Evolutionary conservation across 177 flowering plant genomes (phyloP), one percentile per base, ranked within the genome.

Genomic region (Tripterygium wilfordii): DNA sequence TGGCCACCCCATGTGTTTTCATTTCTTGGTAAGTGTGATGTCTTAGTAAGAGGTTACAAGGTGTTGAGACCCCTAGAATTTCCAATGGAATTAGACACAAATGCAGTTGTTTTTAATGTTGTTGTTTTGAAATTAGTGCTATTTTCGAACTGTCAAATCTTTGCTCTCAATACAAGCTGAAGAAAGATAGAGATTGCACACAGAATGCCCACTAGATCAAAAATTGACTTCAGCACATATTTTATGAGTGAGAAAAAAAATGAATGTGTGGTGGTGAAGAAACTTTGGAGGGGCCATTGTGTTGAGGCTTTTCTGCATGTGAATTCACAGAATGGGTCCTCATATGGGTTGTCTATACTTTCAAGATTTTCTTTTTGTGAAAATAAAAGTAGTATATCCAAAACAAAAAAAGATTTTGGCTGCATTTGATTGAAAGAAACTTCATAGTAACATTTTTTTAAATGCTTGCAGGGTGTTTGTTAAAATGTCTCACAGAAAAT

Each of bases 261-360:
- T 48, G 31, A 48, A 48, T 63, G 16, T 44, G 63, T 57, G 64
- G 64, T 55, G 41, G 22, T 51, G 55, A 59, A 62, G 45, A 24
- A 36, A 21, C 31, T 31, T 22, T 24, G 15, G 15, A 42, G 36
- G 58, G 52, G 49, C 51, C 65, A 54, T 28, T 23, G 12, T 5
- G 31, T 31, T 47, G 24, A 19, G 33, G 23, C 8, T 24, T 28
- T 45, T 42, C 21, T 23, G 18, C 45, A 21, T 28, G 30, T 53
- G 40, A 53, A 46, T 49, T 40, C 32, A 50, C 43, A 55, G 69
- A 52, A 61, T 69, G 70, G 74, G 59, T 37, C 38, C 32, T 65
- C 74, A 69, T 65, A 56, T 69, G 74, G 67, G 58, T 38, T 63
- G 66, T 60, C 64, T 48, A 33, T 38, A 9, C 19, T 27, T 41